Conservation (phyloP, 129 eudicot species). For the Flaveria brownii region DNA sequence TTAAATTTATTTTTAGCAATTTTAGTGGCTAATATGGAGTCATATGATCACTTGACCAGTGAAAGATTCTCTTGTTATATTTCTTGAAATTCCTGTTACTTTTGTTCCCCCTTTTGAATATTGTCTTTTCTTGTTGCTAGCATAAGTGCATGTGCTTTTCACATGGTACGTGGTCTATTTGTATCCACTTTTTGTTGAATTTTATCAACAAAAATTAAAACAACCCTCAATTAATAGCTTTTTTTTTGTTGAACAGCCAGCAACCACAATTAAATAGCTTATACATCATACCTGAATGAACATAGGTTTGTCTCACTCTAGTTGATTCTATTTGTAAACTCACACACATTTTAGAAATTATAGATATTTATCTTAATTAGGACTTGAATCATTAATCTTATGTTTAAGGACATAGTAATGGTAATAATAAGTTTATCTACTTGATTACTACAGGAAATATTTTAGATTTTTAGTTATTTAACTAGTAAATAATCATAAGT, state of each 20-base stretch:
- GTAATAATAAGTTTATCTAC: too few relatives aligned
- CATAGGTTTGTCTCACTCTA: not conserved
- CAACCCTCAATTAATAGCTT: not conserved
- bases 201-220: not conserved
- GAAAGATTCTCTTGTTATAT: conserved; percentile 23
- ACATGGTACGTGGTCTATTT: conserved; percentile 16
- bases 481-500: too few relatives aligned
- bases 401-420: too few relatives aligned
- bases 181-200: conserved; percentile 1
- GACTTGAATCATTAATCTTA: too few relatives aligned
- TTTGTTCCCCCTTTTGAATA: conserved; percentile 25
- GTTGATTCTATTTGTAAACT: not conserved
- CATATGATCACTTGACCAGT: not conserved
- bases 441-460: too few relatives aligned
- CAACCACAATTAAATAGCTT: not conserved
- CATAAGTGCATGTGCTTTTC: conserved; percentile 37
- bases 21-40: conserved; percentile 19
- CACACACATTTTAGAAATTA: not conserved
- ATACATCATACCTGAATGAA: not conserved
- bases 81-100: conserved; percentile 29
- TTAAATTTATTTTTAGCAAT: not conserved
- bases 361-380: too few relatives aligned
- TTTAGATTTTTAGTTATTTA: too few relatives aligned
- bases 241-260: too few relatives aligned
- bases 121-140: conserved; percentile 24